Evolutionary conservation across 345 rosid species (phyloP).

Genomic region (Microcos paniculata): DNA sequence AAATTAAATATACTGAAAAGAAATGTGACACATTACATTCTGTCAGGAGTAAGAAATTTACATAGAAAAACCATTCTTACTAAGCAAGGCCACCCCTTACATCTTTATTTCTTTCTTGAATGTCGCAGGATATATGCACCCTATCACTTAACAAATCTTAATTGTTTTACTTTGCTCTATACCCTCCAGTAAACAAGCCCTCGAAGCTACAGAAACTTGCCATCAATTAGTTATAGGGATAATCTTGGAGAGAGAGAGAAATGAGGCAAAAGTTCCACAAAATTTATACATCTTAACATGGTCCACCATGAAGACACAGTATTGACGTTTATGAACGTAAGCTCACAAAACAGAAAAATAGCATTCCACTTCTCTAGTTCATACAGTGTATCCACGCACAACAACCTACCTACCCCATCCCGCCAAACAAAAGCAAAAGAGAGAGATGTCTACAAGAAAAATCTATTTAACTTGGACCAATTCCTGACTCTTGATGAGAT

Average conservation of each 20-base stretch:
- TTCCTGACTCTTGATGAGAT: neutral
- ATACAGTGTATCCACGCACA: neutral
- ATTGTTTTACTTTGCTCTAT: neutral
- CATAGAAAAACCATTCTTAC: neutral
- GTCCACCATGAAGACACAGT: neutral
- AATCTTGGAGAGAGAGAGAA: neutral
- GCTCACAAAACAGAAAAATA: too few species aligned
- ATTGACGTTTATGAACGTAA: neutral
- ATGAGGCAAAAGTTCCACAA: neutral
- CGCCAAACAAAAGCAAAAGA: neutral
- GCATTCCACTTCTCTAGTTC: too few species aligned
- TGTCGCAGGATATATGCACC: neutral
- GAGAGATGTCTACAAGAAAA: neutral
- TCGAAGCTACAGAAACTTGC: neutral
- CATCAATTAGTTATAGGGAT: neutral
- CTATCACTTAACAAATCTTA: neutral
- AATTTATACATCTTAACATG: neutral
- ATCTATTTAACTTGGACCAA: conserved; percentile 2
- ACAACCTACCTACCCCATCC: neutral
- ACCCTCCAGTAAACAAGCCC: neutral
- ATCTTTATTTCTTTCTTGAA: neutral
- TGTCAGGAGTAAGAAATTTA: neutral
- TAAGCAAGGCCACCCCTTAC: neutral
- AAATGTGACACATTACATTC: neutral
- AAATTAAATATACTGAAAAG: neutral